Evolutionary conservation across 2,329 filamentous ascomycete genomes (phyloP).

Genomic region (Paracamarosporium sp.): DNA sequence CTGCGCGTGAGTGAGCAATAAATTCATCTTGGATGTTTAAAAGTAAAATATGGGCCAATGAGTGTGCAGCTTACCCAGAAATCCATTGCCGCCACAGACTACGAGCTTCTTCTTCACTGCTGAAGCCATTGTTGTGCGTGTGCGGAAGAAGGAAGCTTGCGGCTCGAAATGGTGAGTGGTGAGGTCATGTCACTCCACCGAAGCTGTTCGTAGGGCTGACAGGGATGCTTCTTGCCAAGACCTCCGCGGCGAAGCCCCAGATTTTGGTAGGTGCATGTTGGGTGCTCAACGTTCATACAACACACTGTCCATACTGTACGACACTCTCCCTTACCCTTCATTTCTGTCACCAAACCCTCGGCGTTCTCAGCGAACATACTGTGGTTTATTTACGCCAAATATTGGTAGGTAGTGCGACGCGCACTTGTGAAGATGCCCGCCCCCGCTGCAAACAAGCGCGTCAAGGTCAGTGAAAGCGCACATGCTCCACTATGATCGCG

Average conservation of each 20-base stretch:
- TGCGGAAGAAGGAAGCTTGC: background rate
- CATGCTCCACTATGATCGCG: background rate
- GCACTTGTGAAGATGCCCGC: constrained; percentile 56
- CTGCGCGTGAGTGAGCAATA: constrained; percentile 41
- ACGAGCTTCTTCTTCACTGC: constrained; percentile 78
- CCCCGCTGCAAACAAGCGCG: constrained; percentile 61
- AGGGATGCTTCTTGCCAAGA: constrained; percentile 15
- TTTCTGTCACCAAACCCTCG: background rate
- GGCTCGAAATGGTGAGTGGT: constrained; percentile 30
- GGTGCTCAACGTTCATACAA: background rate
- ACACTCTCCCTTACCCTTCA: background rate
- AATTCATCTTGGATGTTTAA: constrained; percentile 9
- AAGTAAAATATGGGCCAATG: background rate
- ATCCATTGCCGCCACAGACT: constrained; percentile 93
- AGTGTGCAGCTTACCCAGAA: constrained; percentile 67
- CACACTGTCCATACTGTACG: background rate
- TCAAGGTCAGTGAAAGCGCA: constrained; percentile 41
- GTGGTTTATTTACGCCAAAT: background rate
- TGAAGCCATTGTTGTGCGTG: constrained; percentile 53
- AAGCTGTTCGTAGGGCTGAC: constrained; percentile 12
- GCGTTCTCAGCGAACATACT: background rate
- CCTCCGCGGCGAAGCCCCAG: constrained; percentile 15
- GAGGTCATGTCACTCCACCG: constrained; percentile 45
- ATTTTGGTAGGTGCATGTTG: background rate
- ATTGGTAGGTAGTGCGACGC: constrained; percentile 9